A percentile compares a stretch with the other conserved stretches of the same genome.
phyloP scores from a whole-genome alignment of 345 rosid species.

The Salix viminalis region DNA sequence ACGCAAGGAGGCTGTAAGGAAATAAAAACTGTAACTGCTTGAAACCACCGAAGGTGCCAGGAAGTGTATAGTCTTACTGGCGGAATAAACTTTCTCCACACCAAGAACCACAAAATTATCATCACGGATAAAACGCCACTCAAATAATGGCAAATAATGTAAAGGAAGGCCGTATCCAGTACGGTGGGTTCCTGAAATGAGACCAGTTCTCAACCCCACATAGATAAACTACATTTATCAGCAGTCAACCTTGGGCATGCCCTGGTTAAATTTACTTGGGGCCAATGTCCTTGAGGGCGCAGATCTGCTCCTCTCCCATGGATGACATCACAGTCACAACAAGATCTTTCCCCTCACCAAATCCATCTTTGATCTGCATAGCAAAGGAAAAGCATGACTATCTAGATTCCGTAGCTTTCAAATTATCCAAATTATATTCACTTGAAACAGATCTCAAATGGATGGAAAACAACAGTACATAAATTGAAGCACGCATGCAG shows the following conservation, averaged over 20 bases:
- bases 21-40: slow-evolving; percentile 2
- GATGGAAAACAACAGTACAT: not conserved
- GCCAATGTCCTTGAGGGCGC: slow-evolving; percentile 30
- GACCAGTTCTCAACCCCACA: slow-evolving; percentile 4
- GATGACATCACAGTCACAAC: slow-evolving; percentile 31
- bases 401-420: not conserved
- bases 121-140: slow-evolving; percentile 6
- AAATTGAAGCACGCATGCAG: not conserved
- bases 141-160: slow-evolving; percentile 5
- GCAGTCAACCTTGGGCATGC: not conserved
- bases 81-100: slow-evolving; percentile 5
- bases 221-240: slow-evolving; percentile 13
- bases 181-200: not conserved
- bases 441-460: not conserved
- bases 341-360: slow-evolving; percentile 26
- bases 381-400: not conserved
- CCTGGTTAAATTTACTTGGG: slow-evolving; percentile 9
- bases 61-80: not conserved
- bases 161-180: slow-evolving; percentile 3
- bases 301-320: slow-evolving; percentile 37
- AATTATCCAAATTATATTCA: not conserved
- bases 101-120: slow-evolving; percentile 11
- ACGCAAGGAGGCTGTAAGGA: not conserved
- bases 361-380: slow-evolving; percentile 28
- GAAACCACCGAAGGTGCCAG: slow-evolving; percentile 9